Evolutionary conservation across 139 green algal genomes (phyloP), one percentile per base, ranked within the genome.

Genomic region (Monoraphidium neglectum): DNA sequence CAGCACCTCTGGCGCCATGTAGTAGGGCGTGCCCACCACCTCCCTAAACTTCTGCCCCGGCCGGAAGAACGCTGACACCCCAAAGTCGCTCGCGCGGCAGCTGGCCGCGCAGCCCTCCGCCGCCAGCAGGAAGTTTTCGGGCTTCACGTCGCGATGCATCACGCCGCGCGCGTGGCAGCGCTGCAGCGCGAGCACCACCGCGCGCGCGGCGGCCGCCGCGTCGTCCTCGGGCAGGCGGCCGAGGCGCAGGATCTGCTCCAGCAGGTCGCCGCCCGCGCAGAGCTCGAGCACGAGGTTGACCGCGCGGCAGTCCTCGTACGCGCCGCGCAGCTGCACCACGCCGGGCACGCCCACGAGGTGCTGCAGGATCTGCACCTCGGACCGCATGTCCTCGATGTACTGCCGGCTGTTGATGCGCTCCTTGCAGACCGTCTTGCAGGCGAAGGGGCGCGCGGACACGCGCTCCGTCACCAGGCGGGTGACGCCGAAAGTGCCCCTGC

Each of bases 231-330:
- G 32, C 32, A 86, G 66, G 35, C 69, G 33, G 16, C 49, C 51
- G 33, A 73, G 71, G 12, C 71, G 63, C 0, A 76, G 63, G 40
- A 86, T 98, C 36, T 89, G 76, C 73, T 98, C 95, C 75, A 98
- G 98, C 43, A 99, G 88, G 86, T 99, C 95, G 2, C 95, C 95
- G 18, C 96, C 95, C 4, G 84, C 87, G 86, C 92, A 97, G 26
- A 98, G 80, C 77, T 97, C 92, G 91, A 97, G 95, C 33, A 96
- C 86, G 32, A 97, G 77, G 79, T 97, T 89, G 37, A 97, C 83
- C 77, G 83, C 89, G 56, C 90, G 80, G 43, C 77, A 61, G 66
- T 97, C 93, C 78, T 97, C 93, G 67, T 82, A 96, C 21, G 91
- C 89, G 2, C 82, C 89, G 35, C 82, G 65, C 65, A 91, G 71